Evolutionary conservation across 1,284 basidiomycete genomes (phyloP), one percentile per base, ranked within the genome.

Genomic region (Apiotrichum laibachii): DNA sequence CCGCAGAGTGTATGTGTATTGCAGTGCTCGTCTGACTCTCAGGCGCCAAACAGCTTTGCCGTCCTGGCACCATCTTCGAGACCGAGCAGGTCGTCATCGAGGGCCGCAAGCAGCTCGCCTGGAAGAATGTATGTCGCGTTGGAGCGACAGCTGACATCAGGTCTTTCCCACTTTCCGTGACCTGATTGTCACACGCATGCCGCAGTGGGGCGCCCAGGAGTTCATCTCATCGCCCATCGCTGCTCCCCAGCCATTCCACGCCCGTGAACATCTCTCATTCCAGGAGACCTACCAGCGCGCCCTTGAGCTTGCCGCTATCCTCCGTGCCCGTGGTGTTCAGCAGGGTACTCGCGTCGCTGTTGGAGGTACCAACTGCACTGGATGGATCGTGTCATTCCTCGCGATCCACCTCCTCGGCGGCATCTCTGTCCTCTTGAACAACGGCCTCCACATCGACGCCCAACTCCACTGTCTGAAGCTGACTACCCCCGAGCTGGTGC

Each of bases 361-460:
- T 31, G 72, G 71, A 1, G 75, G 75, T 12, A 55, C 57, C 5
- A 77, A 77, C 63, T 67, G 62, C 43, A 65, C 71, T 18, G 35
- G 48, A 66, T 77, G 72, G 71, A 62, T 75, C 11, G 59, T 74
- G 0, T 47, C 68, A 1, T 77, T 70, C 53, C 53, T 71, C 19
- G 75, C 73, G 8, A 60, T 61, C 0, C 72, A 74, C 40, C 63
- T 77, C 34, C 67, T 77, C 43, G 75, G 73, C 15, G 75, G 67
- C 0, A 64, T 74, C 6, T 57, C 69, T 0, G 70, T 75, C 9
- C 67, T 65, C 31, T 59, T 77, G 4, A 77, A 77, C 60, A 65
- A 68, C 11, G 72, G 67, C 66, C 53, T 59, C 16, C 57, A 59
- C 21, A n/a, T 47, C 18, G 68, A 69, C n/a, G 52, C 56, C 22